Evolutionary conservation across 164 flowering plant species (phyloP).

Genomic region (Euptelea pleiosperma): DNA sequence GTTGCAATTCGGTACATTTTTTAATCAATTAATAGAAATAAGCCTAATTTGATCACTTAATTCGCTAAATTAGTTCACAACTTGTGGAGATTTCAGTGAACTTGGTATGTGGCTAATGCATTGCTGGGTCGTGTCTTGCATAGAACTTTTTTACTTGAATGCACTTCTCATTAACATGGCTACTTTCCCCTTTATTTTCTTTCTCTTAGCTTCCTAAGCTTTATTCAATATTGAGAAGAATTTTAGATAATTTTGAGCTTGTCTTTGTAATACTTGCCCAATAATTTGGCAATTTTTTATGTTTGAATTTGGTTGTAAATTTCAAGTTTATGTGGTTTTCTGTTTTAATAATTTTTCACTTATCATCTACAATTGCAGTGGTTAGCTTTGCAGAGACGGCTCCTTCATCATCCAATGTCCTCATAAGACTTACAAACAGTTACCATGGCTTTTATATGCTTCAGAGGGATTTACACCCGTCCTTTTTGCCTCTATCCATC

Average conservation of each 20-base stretch:
- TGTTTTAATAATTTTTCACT: neutral
- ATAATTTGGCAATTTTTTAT: too few species aligned
- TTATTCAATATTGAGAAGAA: too few species aligned
- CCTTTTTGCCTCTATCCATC: slow-evolving; percentile 36
- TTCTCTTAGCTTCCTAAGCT: too few species aligned
- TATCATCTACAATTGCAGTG: slow-evolving; percentile 5
- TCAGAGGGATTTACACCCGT: slow-evolving; percentile 45
- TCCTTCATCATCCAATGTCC: neutral
- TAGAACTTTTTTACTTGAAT: too few species aligned
- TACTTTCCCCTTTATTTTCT: too few species aligned
- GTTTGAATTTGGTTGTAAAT: neutral
- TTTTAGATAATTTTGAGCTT: too few species aligned
- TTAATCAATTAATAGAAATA: neutral
- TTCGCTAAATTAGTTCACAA: neutral
- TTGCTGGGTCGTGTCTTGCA: neutral
- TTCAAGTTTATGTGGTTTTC: neutral
- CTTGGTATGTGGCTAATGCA: neutral
- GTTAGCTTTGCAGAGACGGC: neutral
- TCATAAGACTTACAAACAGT: slow-evolving; percentile 1
- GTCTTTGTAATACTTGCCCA: too few species aligned
- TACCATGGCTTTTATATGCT: slow-evolving; percentile 55
- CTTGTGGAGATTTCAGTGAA: neutral
- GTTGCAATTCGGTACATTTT: neutral
- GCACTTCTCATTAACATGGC: too few species aligned
- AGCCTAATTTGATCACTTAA: too few species aligned